These are phyloP conservation scores for Cytospora paraplurivora DNA, from an alignment of 2,329 filamentous ascomycete species.

Conservation along the genomic window DNA sequence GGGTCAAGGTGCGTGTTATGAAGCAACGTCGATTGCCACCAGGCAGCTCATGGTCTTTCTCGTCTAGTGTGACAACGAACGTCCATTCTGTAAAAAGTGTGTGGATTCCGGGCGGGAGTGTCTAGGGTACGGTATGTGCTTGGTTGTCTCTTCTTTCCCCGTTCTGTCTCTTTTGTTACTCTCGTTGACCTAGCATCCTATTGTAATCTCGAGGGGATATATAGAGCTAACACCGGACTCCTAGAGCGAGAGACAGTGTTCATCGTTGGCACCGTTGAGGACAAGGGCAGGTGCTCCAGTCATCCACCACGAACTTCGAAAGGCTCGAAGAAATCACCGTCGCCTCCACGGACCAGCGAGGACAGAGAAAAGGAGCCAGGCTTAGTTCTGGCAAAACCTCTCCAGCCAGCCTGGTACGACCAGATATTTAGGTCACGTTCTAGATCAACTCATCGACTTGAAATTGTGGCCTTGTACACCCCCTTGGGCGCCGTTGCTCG, in stretches of 20 bases:
- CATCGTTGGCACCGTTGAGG: conserved; percentile 60
- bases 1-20: conserved; percentile 55
- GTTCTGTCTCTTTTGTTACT: neutral
- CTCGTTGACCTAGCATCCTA: neutral
- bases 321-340: conserved; percentile 39
- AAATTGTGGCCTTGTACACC: conserved; percentile 50
- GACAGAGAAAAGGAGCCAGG: conserved; percentile 35
- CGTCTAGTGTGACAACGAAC: conserved; percentile 61
- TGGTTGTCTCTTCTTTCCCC: neutral
- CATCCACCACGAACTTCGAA: conserved; percentile 54
- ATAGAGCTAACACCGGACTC: neutral
- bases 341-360: conserved; percentile 31
- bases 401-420: conserved; percentile 55
- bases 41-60: neutral
- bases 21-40: neutral
- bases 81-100: conserved; percentile 63
- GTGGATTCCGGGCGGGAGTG: conserved; percentile 58
- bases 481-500: conserved; percentile 42
- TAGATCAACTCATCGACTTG: conserved; percentile 42
- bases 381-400: conserved; percentile 43
- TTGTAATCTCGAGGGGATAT: neutral
- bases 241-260: conserved; percentile 58
- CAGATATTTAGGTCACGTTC: conserved; percentile 44
- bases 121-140: conserved; percentile 57
- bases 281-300: conserved; percentile 58